Percentiles rank a stretch among this genome's conserved stretches.
Conservation (phyloP, 1,139 yeast species). For the Geotrichum citri-aurantii region DNA sequence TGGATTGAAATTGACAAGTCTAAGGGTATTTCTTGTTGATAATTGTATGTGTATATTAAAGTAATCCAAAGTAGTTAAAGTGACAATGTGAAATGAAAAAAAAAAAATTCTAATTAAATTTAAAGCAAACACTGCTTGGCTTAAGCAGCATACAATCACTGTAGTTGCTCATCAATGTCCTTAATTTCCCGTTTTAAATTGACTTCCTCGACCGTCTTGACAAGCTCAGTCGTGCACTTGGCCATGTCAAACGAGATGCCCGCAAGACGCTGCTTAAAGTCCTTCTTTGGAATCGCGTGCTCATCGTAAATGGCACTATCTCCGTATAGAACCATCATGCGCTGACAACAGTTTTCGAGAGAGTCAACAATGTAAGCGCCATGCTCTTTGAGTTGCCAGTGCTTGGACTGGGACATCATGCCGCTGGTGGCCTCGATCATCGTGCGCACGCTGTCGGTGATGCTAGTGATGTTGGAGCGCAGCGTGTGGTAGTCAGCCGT, state of each 20-base stretch:
- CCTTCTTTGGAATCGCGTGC: constrained; percentile 68
- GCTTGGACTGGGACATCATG: constrained; percentile 85
- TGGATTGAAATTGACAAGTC: too few relatives aligned
- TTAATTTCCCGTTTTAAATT: constrained; percentile 75
- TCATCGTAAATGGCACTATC: constrained; percentile 24
- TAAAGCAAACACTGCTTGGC: too few relatives aligned
- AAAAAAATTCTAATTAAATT: too few relatives aligned
- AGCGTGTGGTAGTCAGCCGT: constrained; percentile 72
- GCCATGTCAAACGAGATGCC: constrained; percentile 96
- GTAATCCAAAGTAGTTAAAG: too few relatives aligned
- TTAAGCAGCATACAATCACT: too few relatives aligned
- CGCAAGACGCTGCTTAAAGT: constrained; percentile 86
- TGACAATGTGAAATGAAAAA: neutral
- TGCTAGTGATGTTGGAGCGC: constrained; percentile 65
- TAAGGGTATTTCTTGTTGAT: too few relatives aligned
- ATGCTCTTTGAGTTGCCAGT: constrained; percentile 69
- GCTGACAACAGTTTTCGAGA: constrained; percentile 74
- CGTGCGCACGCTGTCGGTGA: constrained; percentile 68
- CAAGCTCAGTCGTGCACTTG: constrained; percentile 90
- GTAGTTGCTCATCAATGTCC: constrained; percentile 24
- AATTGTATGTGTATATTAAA: too few relatives aligned
- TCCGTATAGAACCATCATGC: constrained; percentile 44
- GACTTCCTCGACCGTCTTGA: constrained; percentile 92
- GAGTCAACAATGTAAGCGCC: constrained; percentile 87
- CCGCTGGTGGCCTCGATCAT: constrained; percentile 89